Conservation (phyloP, 345 rosid genomes). For the Mangifera indica region DNA sequence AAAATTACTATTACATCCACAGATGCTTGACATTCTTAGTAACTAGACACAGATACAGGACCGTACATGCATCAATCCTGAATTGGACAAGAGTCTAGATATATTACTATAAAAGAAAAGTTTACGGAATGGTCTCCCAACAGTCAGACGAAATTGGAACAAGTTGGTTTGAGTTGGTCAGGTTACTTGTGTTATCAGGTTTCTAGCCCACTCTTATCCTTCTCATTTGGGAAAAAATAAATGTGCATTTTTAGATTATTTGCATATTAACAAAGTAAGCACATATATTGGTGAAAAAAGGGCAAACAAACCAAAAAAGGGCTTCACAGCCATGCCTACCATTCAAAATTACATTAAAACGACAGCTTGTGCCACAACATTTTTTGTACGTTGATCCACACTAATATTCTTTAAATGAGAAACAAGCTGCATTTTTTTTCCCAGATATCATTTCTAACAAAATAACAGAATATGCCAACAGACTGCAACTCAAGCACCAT, state of each 20-base stretch:
- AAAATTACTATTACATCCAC: background rate
- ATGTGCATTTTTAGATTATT: background rate
- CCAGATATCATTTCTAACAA: background rate
- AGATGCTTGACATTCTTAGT: background rate
- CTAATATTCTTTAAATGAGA: background rate
- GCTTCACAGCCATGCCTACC: background rate
- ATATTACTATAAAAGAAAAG: background rate
- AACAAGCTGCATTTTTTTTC: background rate
- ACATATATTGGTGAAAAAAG: too few relatives aligned
- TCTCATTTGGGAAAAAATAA: too few relatives aligned
- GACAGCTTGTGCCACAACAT: background rate
- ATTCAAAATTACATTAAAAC: background rate
- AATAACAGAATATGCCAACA: background rate
- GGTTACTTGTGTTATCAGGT: too few relatives aligned
- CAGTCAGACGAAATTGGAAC: too few relatives aligned
- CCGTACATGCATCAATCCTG: too few relatives aligned
- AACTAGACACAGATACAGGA: background rate
- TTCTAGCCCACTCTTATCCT: too few relatives aligned
- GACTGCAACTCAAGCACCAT: background rate
- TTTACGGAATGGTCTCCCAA: too few relatives aligned
- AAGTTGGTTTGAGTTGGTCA: too few relatives aligned
- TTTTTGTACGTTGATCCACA: background rate
- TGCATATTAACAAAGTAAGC: background rate
- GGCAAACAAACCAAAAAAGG: too few relatives aligned
- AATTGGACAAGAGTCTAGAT: background rate